A percentile compares a stretch with the other conserved stretches of the same genome.
These are phyloP conservation scores for Aristolochia californica DNA, from an alignment of 164 flowering plant genomes.

Conservation along the genomic window DNA sequence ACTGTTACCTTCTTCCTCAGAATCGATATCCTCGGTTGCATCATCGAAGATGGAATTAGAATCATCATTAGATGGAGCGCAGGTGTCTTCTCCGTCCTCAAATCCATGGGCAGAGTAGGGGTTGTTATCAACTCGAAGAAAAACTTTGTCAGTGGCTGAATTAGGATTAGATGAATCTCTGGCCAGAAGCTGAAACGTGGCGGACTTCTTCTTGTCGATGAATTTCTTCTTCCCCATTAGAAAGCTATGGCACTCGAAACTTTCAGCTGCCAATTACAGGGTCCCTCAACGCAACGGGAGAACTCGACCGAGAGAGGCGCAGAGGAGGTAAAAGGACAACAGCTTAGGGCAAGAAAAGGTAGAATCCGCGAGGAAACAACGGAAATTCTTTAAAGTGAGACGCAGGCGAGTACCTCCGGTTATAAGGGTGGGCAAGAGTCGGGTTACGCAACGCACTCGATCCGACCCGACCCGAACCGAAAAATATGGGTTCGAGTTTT, in stretches of 20 bases:
- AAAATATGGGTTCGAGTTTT: too few species aligned
- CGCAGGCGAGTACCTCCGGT: too few species aligned
- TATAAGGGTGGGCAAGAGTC: too few species aligned
- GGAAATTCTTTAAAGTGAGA: too few species aligned
- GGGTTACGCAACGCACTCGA: too few species aligned
- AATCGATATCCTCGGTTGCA: conserved; percentile 44
- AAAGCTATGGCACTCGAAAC: not conserved
- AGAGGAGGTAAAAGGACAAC: too few species aligned
- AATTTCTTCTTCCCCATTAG: conserved; percentile 54
- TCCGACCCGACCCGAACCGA: too few species aligned
- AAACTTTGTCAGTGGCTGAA: conserved; percentile 46
- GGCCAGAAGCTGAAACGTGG: conserved; percentile 68
- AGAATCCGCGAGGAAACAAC: too few species aligned
- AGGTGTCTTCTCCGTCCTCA: conserved; percentile 11
- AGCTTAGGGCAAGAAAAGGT: too few species aligned
- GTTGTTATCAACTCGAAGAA: conserved; percentile 74
- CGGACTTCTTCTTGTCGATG: conserved; percentile 85
- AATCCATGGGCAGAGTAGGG: conserved; percentile 25
- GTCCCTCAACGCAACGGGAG: too few species aligned
- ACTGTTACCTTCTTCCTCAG: conserved; percentile 8
- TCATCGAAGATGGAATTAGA: conserved; percentile 63
- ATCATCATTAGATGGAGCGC: conserved; percentile 12
- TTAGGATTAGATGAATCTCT: conserved; percentile 70
- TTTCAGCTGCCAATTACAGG: too few species aligned
- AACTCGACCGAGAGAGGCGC: too few species aligned